Base-by-base conservation (phyloP, 148 eudicot genomes). In the Vaccinium corymbosum region DNA sequence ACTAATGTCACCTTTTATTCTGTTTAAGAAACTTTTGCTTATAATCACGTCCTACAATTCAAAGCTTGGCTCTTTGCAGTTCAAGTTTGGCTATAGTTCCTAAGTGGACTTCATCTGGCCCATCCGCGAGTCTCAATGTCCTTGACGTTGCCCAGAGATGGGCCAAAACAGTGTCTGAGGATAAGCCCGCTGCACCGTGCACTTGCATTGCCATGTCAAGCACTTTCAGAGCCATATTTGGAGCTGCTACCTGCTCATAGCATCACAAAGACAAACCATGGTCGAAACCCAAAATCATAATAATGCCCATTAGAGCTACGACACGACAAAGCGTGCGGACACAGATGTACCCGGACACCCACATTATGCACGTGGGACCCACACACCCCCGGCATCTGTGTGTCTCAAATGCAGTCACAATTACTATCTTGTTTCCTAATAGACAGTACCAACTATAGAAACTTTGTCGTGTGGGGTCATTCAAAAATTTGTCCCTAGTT, bases 161-260 rank as follows among this genome's bases (percentile, higher is more conserved):
- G 46, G 98, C 86, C 32, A 97, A 87, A 66, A 90, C 91, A 17
- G 98, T 94, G 89, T 97, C 99, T 1, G 95, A 93, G 0, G 99
- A 97, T 78, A 97, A 50, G 68, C 99, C 99, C 17, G 97, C 93
- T 7, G 91, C 99, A 20, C 99, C 99, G 49, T 97, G 99, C 59
- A 97, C 99, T 91, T 97, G 99, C 90, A 97, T 97, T 51, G 99
- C 98, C 93, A 85, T 93, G 92, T 97, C 99, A 35, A 97, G 91
- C 80, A 97, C 99, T 86, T 87, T 88, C 82, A 97, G 83, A 0
- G 99, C 98, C 99, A 97, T 97, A 55, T 91, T 87, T 80, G 98
- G 99, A 82, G 99, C 89, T n/a, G 99, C 96, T 29, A 97, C 98
- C 99, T 95, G 86, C 70, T 66, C 83, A 68, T 11, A 29, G 62